phyloP scores from a whole-genome alignment of 2,329 filamentous ascomycete genomes.

The Tolypocladium ovalisporum region DNA sequence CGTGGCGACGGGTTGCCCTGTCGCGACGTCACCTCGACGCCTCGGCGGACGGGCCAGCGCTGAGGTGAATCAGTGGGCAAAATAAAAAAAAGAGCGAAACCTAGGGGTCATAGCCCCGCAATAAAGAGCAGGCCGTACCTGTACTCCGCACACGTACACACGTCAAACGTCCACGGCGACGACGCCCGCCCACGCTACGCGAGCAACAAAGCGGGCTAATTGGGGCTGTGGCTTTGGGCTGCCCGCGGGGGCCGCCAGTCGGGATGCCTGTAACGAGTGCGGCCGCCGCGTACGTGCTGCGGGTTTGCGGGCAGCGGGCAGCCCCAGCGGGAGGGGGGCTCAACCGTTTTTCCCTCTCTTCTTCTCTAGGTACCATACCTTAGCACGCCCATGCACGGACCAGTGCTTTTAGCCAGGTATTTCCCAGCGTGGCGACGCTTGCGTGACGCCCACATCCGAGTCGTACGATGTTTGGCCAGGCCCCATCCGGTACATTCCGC shows the following conservation, averaged over 20 bases:
- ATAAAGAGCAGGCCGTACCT: no score
- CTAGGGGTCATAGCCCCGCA: neutral
- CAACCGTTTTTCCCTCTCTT: neutral
- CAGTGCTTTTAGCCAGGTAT: neutral
- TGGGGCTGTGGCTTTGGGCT: neutral
- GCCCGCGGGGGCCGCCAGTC: no score
- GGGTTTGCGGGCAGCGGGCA: neutral
- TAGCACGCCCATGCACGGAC: neutral
- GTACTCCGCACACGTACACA: no score
- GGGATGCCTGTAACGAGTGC: neutral
- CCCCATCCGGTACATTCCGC: conserved; percentile 5
- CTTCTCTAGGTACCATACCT: neutral
- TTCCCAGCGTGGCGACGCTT: neutral
- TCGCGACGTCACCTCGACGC: neutral
- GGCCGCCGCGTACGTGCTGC: no score
- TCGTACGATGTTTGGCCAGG: conserved; percentile 4
- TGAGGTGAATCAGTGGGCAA: neutral
- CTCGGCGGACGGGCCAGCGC: neutral
- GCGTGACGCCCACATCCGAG: conserved; percentile 1
- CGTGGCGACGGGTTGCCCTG: neutral
- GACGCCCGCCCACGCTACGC: neutral
- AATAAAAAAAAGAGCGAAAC: neutral
- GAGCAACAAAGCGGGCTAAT: neutral
- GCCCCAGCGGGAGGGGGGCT: neutral
- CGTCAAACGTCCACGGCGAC: neutral